phyloP scores from a whole-genome alignment of 768 basidiomycete genomes.

The Panellus pusillus region DNA sequence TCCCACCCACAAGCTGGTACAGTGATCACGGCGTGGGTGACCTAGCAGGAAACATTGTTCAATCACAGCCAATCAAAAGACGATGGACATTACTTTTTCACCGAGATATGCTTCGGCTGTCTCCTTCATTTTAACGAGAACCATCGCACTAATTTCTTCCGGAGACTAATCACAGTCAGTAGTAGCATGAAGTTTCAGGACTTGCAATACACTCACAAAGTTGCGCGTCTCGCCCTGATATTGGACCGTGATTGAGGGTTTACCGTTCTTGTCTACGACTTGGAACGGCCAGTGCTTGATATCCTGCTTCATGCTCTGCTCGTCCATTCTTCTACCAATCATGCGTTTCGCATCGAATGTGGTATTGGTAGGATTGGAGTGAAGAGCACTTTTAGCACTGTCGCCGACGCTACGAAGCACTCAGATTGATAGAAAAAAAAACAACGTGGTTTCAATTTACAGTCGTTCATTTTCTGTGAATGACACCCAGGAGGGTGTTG shows the following conservation, averaged over 20 bases:
- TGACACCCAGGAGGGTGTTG: slow-evolving; percentile 62
- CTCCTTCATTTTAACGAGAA: slow-evolving; percentile 69
- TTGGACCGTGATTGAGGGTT: slow-evolving; percentile 50
- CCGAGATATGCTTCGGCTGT: slow-evolving; percentile 71
- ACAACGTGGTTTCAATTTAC: slow-evolving; percentile 15
- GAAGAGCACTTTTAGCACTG: slow-evolving; percentile 44
- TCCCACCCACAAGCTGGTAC: slow-evolving; percentile 53
- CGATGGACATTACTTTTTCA: slow-evolving; percentile 37
- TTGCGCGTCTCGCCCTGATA: slow-evolving; percentile 46
- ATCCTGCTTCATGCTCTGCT: slow-evolving; percentile 44
- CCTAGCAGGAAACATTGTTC: neutral
- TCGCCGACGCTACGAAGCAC: slow-evolving; percentile 35
- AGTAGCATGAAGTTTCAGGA: neutral
- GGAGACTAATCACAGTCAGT: slow-evolving; percentile 41
- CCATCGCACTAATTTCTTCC: slow-evolving; percentile 70
- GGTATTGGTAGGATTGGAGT: slow-evolving; percentile 47
- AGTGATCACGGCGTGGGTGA: slow-evolving; percentile 56
- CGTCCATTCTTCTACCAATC: slow-evolving; percentile 46
- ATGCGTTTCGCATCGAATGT: slow-evolving; percentile 57
- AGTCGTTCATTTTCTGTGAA: slow-evolving; percentile 62
- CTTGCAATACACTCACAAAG: slow-evolving; percentile 35
- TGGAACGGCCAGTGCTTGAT: slow-evolving; percentile 44
- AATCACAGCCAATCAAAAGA: neutral
- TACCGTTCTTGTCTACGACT: slow-evolving; percentile 35
- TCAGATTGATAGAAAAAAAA: neutral